Conservation (phyloP, 148 eudicot genomes). For the Rhododendron simsii region DNA sequence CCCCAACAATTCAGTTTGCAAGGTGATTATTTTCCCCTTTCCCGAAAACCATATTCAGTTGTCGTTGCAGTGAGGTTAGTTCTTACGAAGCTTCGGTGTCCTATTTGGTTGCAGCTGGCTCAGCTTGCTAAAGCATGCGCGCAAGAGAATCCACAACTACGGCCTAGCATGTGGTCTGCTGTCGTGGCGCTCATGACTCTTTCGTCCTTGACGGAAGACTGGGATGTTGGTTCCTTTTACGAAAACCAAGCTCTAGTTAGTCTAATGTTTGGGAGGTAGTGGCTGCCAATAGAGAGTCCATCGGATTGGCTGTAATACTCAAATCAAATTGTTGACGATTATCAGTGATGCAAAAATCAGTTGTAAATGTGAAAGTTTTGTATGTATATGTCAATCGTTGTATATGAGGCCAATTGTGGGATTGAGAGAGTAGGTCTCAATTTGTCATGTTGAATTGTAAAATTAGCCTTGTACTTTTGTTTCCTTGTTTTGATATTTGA, state of each 20-base stretch:
- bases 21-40: too few species aligned
- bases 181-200: conserved; percentile 68
- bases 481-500: too few species aligned
- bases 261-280: conserved; percentile 60
- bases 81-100: neutral
- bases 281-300: neutral
- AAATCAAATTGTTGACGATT: neutral
- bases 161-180: conserved; percentile 71
- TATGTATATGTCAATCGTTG: neutral
- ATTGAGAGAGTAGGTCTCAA: too few species aligned
- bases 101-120: conserved; percentile 28
- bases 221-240: conserved; percentile 63
- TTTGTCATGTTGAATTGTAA: too few species aligned
- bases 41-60: too few species aligned
- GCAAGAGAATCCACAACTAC: conserved; percentile 47
- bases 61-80: neutral
- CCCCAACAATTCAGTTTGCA: too few species aligned
- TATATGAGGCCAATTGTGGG: neutral
- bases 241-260: conserved; percentile 45
- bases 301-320: neutral
- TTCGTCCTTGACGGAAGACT: conserved; percentile 55
- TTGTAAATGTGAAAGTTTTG: neutral
- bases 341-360: neutral
- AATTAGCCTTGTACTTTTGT: too few species aligned
- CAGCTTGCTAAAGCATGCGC: conserved; percentile 81